phyloP scores from a whole-genome alignment of 2,329 filamentous ascomycete genomes.

The Penicillium psychrosexuale region DNA sequence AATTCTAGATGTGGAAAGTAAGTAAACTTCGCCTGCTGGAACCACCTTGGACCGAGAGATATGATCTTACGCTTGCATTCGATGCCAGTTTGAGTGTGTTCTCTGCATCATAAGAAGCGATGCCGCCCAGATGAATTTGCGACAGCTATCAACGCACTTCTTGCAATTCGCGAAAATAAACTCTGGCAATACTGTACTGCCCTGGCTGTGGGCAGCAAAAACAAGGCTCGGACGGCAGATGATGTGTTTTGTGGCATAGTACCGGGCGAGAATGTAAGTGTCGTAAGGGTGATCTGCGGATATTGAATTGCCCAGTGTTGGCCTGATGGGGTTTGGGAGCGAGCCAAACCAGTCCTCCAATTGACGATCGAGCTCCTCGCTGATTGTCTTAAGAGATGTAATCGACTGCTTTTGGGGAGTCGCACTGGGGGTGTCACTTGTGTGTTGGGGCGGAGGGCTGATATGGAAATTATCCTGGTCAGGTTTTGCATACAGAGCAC shows the following conservation, averaged over 20 bases:
- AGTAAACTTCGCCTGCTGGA: neutral
- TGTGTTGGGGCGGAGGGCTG: neutral
- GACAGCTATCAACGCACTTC: constrained; percentile 17
- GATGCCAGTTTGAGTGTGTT: constrained; percentile 15
- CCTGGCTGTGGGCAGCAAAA: constrained; percentile 9
- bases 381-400: constrained; percentile 13
- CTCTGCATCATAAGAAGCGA: constrained; percentile 11
- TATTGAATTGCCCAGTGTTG: constrained; percentile 10
- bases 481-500: constrained; percentile 16
- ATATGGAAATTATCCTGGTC: constrained; percentile 1
- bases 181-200: constrained; percentile 2
- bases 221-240: constrained; percentile 18
- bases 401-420: constrained; percentile 6
- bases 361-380: constrained; percentile 15
- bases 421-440: neutral
- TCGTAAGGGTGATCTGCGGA: constrained; percentile 9
- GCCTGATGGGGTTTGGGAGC: constrained; percentile 14
- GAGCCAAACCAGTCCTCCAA: constrained; percentile 14
- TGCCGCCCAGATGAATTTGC: constrained; percentile 12
- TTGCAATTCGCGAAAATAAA: constrained; percentile 14
- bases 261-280: constrained; percentile 14
- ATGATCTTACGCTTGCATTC: constrained; percentile 15
- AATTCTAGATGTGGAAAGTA: constrained; percentile 4
- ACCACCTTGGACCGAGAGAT: neutral
- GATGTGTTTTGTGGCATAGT: constrained; percentile 17